Percentiles rank a stretch among this genome's conserved stretches.
These are phyloP conservation scores for Gremmenia infestans DNA, from an alignment of 2,329 filamentous ascomycete genomes.

Conservation along the genomic window DNA sequence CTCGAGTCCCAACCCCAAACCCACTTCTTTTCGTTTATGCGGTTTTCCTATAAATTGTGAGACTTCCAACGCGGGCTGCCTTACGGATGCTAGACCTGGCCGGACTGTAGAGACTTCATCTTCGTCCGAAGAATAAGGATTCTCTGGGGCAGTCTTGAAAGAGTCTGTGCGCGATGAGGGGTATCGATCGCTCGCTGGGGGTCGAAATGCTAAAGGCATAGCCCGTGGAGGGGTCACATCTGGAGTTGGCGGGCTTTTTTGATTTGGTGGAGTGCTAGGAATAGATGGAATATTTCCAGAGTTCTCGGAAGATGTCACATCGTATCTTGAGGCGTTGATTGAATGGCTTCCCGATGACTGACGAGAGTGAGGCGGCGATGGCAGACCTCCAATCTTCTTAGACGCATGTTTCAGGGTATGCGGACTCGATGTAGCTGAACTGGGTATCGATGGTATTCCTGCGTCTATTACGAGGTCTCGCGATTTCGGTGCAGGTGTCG, in stretches of 20 bases:
- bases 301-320: conserved; percentile 14
- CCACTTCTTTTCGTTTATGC: conserved; percentile 26
- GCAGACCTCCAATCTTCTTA: conserved; percentile 36
- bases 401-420: conserved; percentile 30
- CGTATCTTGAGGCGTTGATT: conserved; percentile 15
- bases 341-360: conserved; percentile 45
- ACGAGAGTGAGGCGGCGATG: conserved; percentile 60
- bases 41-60: conserved; percentile 12
- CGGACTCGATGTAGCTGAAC: conserved; percentile 29
- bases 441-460: conserved; percentile 18
- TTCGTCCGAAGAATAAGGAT: conserved; percentile 58
- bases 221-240: conserved; percentile 67
- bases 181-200: conserved; percentile 43
- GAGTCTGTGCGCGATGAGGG: conserved; percentile 50
- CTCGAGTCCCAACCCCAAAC: conserved; percentile 34
- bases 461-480: conserved; percentile 26
- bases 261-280: conserved; percentile 58
- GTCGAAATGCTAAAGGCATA: conserved; percentile 43
- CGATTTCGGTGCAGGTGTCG: conserved; percentile 18
- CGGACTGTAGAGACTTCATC: conserved; percentile 42
- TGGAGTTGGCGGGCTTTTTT: conserved; percentile 66
- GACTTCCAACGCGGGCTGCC: conserved; percentile 20
- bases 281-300: conserved; percentile 23
- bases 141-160: conserved; percentile 67
- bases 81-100: conserved; percentile 23